phyloP scores from a whole-genome alignment of 176 grass and related monocot genomes.

The Rhynchospora breviuscula region DNA sequence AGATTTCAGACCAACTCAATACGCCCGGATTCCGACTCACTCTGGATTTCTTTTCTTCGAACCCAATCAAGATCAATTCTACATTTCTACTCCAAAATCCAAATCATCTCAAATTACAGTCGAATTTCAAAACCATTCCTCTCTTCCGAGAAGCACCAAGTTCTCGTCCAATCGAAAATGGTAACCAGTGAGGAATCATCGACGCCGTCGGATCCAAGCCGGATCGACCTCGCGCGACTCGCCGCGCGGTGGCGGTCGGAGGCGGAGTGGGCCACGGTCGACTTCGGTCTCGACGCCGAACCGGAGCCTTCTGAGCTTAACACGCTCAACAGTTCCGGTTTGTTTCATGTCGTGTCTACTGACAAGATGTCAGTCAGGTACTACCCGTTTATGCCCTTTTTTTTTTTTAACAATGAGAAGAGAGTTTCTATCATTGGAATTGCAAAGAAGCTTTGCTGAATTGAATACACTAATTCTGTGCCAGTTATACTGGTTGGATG shows the following conservation, averaged over 20 bases:
- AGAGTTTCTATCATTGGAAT: background rate
- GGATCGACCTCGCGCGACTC: background rate
- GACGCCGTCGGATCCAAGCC: conserved; percentile 12
- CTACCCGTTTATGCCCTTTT: conserved; percentile 15
- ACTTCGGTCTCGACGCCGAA: conserved; percentile 53
- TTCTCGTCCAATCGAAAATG: background rate
- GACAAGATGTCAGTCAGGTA: conserved; percentile 86
- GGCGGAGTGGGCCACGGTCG: conserved; percentile 50
- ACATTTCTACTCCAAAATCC: background rate
- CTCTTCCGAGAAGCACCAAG: background rate
- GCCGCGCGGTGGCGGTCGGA: conserved; percentile 22
- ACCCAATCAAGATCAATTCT: background rate
- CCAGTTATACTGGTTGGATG: background rate
- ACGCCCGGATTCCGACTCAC: background rate
- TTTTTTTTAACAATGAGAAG: background rate
- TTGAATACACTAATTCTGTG: background rate
- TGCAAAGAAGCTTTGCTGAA: background rate
- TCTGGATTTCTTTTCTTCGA: background rate
- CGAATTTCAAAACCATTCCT: background rate
- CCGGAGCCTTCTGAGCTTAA: conserved; percentile 78
- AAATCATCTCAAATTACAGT: background rate
- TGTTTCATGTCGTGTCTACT: conserved; percentile 71
- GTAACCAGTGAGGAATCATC: conserved; percentile 12
- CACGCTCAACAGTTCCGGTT: conserved; percentile 90
- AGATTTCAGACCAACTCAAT: background rate